Base-by-base conservation (phyloP, 1,284 basidiomycete species). In the Trichosporon ovoides region DNA sequence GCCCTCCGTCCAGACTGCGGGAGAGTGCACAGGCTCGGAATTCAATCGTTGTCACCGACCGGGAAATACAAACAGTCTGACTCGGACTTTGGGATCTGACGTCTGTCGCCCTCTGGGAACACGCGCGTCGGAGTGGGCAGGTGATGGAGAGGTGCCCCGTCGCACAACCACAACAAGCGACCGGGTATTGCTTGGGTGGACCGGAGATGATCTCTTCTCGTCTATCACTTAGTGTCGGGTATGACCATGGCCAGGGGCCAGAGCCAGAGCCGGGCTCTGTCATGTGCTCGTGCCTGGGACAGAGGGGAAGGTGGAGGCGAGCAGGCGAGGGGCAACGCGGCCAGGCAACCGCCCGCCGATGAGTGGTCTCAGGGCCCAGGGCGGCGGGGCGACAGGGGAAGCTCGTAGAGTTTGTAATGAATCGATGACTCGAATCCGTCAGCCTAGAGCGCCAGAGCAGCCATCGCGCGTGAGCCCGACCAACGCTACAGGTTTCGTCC, bases 391-490 rank as follows among this genome's bases (percentile, higher is more conserved):
- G n/a, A 16, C 24, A 24, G 43, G 43, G 22, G 16, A 18, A 13
- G 43, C 12, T 22, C 24, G 22, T 16, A 28, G 43, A 22, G 43
- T 48, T 48, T 48, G 43, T 48, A 48, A n/a, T n/a, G n/a, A n/a
- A n/a, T n/a, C n/a, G n/a, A 48, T 48, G 43, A 48, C 43, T 48
- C 43, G 43, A 48, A 16, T 48, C 43, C n/a, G n/a, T 16, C 22
- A n/a, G n/a, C n/a, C n/a, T n/a, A n/a, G n/a, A n/a, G n/a, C n/a
- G n/a, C n/a, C n/a, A n/a, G n/a, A n/a, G n/a, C n/a, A 18, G 20
- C 14, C 14, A n/a, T 24, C n/a, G 43, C 22, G 16, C 24, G 40
- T n/a, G n/a, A n/a, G n/a, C n/a, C n/a, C n/a, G n/a, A n/a, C n/a
- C n/a, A n/a, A n/a, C n/a, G n/a, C n/a, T n/a, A n/a, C n/a, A n/a